These are phyloP conservation scores for Musa troglodytarum DNA, from an alignment of 176 grass and related monocot species.

Conservation along the genomic window DNA sequence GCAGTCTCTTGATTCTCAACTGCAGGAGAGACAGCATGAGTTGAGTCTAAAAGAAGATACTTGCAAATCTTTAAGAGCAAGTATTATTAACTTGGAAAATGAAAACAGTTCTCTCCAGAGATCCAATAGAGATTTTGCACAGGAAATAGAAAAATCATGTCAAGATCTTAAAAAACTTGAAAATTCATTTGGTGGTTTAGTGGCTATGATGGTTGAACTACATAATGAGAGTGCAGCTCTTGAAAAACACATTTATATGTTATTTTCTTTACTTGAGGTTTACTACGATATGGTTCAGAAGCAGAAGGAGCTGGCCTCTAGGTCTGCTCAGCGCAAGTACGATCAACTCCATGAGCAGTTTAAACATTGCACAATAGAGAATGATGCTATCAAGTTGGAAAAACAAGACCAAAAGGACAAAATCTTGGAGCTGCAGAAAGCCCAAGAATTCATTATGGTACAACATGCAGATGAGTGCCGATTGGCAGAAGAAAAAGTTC, in stretches of 20 bases:
- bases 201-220: slow-evolving; percentile 43
- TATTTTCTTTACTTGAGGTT: slow-evolving; percentile 52
- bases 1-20: slow-evolving; percentile 42
- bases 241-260: slow-evolving; percentile 36
- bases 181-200: slow-evolving; percentile 39
- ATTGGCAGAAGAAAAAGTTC: slow-evolving; percentile 65
- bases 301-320: slow-evolving; percentile 49
- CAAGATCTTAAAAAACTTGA: slow-evolving; percentile 48
- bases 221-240: slow-evolving; percentile 56
- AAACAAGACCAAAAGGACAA: slow-evolving; percentile 52
- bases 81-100: slow-evolving; percentile 37
- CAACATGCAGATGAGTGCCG: slow-evolving; percentile 87
- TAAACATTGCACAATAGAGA: slow-evolving; percentile 46
- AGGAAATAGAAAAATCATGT: slow-evolving; percentile 52
- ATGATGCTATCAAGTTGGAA: slow-evolving; percentile 44
- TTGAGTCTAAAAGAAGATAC: slow-evolving; percentile 64
- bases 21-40: slow-evolving; percentile 53
- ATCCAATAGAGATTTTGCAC: slow-evolving; percentile 41
- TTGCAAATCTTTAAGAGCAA: slow-evolving; percentile 52
- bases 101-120: slow-evolving; percentile 53
- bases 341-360: slow-evolving; percentile 51
- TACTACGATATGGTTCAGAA: slow-evolving; percentile 54
- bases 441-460: slow-evolving; percentile 79
- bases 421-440: slow-evolving; percentile 72
- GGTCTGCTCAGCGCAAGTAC: slow-evolving; percentile 50